Percentiles rank a stretch among this genome's conserved stretches.
phyloP scores from a whole-genome alignment of 805 yeast species.

The Maudiozyma bulderi region DNA sequence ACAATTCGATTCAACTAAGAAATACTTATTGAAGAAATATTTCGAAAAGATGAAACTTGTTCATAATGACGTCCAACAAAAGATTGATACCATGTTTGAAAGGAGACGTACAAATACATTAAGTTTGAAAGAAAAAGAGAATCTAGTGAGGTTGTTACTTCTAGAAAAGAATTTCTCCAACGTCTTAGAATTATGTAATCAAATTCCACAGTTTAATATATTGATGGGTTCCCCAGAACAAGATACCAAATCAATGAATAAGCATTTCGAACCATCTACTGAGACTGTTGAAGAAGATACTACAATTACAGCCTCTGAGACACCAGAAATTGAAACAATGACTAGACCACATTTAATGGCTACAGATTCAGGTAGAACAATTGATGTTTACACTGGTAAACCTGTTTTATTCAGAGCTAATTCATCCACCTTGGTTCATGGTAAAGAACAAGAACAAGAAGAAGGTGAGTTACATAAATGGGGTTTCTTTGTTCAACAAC shows the following conservation, averaged over 20 bases:
- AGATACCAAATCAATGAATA: conserved; percentile 1
- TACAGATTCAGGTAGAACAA: conserved; percentile 47
- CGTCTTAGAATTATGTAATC: conserved; percentile 31
- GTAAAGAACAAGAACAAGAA: conserved; percentile 68
- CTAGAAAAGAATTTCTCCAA: conserved; percentile 62
- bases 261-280: conserved; percentile 6
- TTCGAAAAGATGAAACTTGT: conserved; percentile 33
- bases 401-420: conserved; percentile 58
- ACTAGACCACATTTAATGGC: conserved; percentile 61
- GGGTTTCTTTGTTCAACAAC: conserved; percentile 71
- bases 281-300: background rate
- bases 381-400: conserved; percentile 63
- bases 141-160: conserved; percentile 55
- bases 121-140: conserved; percentile 62
- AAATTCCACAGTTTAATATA: conserved; percentile 18
- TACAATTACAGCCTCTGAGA: background rate
- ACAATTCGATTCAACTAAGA: conserved; percentile 26
- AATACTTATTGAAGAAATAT: conserved; percentile 32
- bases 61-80: conserved; percentile 34
- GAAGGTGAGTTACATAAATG: conserved; percentile 87
- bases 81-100: conserved; percentile 48
- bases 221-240: conserved; percentile 5
- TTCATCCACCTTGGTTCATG: conserved; percentile 55
- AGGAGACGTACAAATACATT: conserved; percentile 48
- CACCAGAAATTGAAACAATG: background rate